A percentile compares a stretch with the other conserved stretches of the same genome.
phyloP scores from a whole-genome alignment of 2,329 filamentous ascomycete species.

The Neofusicoccum sp. region DNA sequence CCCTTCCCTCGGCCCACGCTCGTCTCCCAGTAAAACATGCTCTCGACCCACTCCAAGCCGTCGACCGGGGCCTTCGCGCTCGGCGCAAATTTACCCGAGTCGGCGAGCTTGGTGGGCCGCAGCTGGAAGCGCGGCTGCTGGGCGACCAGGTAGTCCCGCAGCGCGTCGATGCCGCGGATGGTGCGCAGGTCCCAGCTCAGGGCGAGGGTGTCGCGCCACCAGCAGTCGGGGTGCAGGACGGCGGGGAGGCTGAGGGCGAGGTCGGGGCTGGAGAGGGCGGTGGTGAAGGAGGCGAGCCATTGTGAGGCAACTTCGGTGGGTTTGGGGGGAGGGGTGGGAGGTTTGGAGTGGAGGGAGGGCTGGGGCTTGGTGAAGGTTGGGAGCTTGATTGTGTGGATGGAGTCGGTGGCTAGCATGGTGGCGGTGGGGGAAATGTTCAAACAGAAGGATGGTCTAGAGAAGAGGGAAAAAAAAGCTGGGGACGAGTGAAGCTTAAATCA shows the following conservation, averaged over 20 bases:
- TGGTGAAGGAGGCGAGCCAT: conserved; percentile 31
- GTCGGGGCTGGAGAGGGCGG: conserved; percentile 23
- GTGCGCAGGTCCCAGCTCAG: conserved; percentile 58
- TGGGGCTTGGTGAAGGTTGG: conserved; percentile 26
- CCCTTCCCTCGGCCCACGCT: conserved; percentile 57
- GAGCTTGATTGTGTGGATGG: conserved; percentile 29
- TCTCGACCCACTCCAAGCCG: conserved; percentile 55
- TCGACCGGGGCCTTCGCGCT: conserved; percentile 51
- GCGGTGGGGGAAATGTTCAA: background rate
- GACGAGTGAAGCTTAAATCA: background rate
- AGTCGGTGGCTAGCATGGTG: conserved; percentile 24
- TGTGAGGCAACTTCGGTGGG: conserved; percentile 27
- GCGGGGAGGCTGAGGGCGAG: conserved; percentile 22
- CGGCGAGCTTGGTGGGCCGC: conserved; percentile 28
- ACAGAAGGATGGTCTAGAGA: background rate
- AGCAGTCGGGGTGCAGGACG: conserved; percentile 49
- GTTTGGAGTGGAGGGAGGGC: conserved; percentile 23
- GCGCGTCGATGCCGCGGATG: conserved; percentile 43
- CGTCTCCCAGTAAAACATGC: conserved; percentile 57
- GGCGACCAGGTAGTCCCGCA: conserved; percentile 42
- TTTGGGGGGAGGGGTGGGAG: conserved; percentile 7
- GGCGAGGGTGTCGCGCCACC: conserved; percentile 60
- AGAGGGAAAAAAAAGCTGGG: background rate
- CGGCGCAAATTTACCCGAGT: conserved; percentile 47
- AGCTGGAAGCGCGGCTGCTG: conserved; percentile 41